Conservation (phyloP, 805 yeast genomes). For the Hanseniaspora taiwanica region DNA sequence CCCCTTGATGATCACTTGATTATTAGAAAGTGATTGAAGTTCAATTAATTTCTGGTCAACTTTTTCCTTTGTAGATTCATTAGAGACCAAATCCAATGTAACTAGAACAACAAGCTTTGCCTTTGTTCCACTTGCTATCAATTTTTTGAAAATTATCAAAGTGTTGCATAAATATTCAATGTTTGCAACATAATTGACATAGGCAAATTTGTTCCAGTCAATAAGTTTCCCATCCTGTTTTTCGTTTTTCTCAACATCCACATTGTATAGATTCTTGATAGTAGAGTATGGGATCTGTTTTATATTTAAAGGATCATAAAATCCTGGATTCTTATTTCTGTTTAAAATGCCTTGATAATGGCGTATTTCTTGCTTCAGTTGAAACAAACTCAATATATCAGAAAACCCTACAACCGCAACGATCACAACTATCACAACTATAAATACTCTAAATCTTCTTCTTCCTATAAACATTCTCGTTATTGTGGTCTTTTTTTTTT, state of each 20-base stretch:
- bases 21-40: slow-evolving; percentile 1
- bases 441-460: slow-evolving; percentile 13
- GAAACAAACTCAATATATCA: slow-evolving; percentile 17
- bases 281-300: slow-evolving; percentile 19
- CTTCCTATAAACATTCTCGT: slow-evolving; percentile 16
- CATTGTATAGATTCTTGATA: slow-evolving; percentile 12
- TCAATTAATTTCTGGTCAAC: background rate
- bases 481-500: too few relatives aligned
- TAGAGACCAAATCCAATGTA: slow-evolving; percentile 29
- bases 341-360: slow-evolving; percentile 18
- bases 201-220: slow-evolving; percentile 36
- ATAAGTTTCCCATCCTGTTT: slow-evolving; percentile 12
- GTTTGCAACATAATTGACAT: slow-evolving; percentile 49
- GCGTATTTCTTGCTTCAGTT: slow-evolving; percentile 18
- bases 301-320: slow-evolving; percentile 18
- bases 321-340: slow-evolving; percentile 15
- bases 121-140: slow-evolving; percentile 27
- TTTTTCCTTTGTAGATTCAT: slow-evolving; percentile 15
- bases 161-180: slow-evolving; percentile 38
- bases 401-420: slow-evolving; percentile 8
- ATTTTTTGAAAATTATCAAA: slow-evolving; percentile 31
- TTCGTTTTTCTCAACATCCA: background rate
- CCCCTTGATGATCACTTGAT: slow-evolving; percentile 17
- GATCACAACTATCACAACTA: slow-evolving; percentile 6
- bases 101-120: slow-evolving; percentile 37